Percentiles rank a stretch among this genome's conserved stretches.
Evolutionary conservation across 108 stramenopile species (phyloP).

Genomic region (Fragilariopsis cylindrus): DNA sequence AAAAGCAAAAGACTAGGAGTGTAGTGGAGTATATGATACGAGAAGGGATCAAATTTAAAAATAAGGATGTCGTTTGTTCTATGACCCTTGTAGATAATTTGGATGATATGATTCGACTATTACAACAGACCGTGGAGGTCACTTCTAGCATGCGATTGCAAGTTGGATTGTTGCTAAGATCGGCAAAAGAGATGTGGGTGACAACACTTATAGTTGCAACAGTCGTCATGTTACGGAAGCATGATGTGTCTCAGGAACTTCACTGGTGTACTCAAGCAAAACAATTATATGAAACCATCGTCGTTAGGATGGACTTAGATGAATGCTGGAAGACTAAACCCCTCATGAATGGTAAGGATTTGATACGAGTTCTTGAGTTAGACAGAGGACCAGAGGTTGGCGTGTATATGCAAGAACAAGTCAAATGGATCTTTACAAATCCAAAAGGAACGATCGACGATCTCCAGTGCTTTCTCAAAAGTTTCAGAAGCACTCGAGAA

Average conservation of each 20-base stretch:
- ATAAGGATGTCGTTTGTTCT: constrained; percentile 60
- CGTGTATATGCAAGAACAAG: constrained; percentile 70
- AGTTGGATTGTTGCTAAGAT: constrained; percentile 64
- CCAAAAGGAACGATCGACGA: constrained; percentile 71
- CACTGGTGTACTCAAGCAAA: constrained; percentile 12
- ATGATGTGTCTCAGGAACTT: constrained; percentile 15
- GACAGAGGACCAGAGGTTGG: constrained; percentile 68
- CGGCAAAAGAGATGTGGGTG: constrained; percentile 73
- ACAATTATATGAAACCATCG: constrained; percentile 28
- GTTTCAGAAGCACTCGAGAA: constrained; percentile 52
- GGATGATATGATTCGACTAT: constrained; percentile 57
- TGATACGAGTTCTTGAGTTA: constrained; percentile 56
- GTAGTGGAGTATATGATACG: constrained; percentile 74
- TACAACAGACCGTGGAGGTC: constrained; percentile 22
- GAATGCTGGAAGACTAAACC: constrained; percentile 74
- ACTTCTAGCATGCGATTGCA: constrained; percentile 49
- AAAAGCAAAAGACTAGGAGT: constrained; percentile 47
- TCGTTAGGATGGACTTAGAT: constrained; percentile 55
- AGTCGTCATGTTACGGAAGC: constrained; percentile 47
- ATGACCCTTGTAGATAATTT: constrained; percentile 46
- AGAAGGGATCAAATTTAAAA: constrained; percentile 79
- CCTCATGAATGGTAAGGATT: constrained; percentile 72
- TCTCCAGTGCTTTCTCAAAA: constrained; percentile 52
- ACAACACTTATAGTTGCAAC: constrained; percentile 64
- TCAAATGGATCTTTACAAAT: constrained; percentile 75